Evolutionary conservation across 768 basidiomycete genomes (phyloP).

Genomic region (Candolleomyces efflorescens): DNA sequence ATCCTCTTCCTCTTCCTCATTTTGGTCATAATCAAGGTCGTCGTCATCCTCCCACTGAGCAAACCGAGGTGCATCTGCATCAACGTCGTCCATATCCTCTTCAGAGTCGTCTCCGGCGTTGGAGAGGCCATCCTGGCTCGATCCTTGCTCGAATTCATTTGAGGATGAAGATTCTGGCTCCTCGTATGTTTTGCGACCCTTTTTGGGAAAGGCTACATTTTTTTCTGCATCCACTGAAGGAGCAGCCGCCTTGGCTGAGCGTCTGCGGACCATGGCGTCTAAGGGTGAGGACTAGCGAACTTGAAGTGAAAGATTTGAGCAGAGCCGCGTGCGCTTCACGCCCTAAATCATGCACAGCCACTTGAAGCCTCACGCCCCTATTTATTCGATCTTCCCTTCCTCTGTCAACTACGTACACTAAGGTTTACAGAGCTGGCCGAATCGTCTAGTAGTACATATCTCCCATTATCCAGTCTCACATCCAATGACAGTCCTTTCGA

Average conservation of each 20-base stretch:
- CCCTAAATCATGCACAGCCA: no score
- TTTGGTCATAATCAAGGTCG: constrained; percentile 21
- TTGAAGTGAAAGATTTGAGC: no score
- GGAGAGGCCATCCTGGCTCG: constrained; percentile 7
- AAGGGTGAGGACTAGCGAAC: no score
- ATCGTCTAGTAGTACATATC: constrained; percentile 45
- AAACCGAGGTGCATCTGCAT: constrained; percentile 19
- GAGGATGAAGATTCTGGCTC: neutral
- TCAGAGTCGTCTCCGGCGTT: constrained; percentile 5
- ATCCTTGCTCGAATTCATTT: constrained; percentile 12
- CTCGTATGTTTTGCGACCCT: no score
- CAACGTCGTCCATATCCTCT: constrained; percentile 15
- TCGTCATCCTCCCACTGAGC: constrained; percentile 21
- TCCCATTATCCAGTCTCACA: constrained; percentile 51
- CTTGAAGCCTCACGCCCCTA: no score
- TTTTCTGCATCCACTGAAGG: no score
- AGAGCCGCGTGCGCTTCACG: no score
- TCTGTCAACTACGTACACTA: neutral
- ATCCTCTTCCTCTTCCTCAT: constrained; percentile 44
- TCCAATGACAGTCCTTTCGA: constrained; percentile 60
- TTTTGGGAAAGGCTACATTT: no score
- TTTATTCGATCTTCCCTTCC: neutral
- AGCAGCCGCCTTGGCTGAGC: no score
- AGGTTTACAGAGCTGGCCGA: constrained; percentile 1
- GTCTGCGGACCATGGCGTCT: no score